Conservation (phyloP, 2,329 filamentous ascomycete genomes). For the Lachnellula cervina region DNA sequence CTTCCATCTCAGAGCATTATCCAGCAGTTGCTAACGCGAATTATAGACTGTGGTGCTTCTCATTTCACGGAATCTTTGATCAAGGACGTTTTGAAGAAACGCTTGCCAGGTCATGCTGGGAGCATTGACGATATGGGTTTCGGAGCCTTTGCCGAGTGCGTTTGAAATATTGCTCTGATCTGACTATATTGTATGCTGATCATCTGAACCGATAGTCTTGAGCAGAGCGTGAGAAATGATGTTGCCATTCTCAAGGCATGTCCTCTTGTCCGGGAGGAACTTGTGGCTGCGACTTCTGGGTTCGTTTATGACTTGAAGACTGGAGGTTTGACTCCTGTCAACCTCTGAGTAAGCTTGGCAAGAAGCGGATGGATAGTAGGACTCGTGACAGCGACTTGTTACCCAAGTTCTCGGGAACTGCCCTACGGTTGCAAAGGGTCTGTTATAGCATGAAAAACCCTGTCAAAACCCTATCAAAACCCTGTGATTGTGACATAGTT, state of each 20-base stretch:
- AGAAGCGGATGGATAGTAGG: no score
- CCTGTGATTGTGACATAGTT: no score
- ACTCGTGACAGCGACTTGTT: no score
- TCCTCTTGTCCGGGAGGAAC: slow-evolving; percentile 22
- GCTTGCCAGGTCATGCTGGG: slow-evolving; percentile 13
- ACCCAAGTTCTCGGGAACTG: slow-evolving; percentile 56
- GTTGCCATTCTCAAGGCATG: slow-evolving; percentile 19
- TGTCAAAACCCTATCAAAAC: no score
- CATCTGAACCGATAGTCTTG: slow-evolving; percentile 12
- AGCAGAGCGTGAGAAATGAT: slow-evolving; percentile 25
- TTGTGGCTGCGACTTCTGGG: slow-evolving; percentile 16
- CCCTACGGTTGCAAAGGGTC: no score
- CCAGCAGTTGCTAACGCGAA: background rate
- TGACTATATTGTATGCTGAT: background rate
- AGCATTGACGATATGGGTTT: slow-evolving; percentile 23
- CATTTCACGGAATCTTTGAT: slow-evolving; percentile 21
- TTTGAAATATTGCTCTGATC: background rate
- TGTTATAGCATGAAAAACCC: no score
- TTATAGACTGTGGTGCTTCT: slow-evolving; percentile 22
- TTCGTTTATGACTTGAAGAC: slow-evolving; percentile 27
- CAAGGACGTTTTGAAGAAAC: slow-evolving; percentile 16
- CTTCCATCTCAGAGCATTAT: no score
- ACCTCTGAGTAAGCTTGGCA: background rate
- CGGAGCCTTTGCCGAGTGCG: slow-evolving; percentile 26
- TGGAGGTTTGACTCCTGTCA: slow-evolving; percentile 15